Evolutionary conservation across 1,139 yeast genomes (phyloP).

Genomic region (Hansenula sp.): DNA sequence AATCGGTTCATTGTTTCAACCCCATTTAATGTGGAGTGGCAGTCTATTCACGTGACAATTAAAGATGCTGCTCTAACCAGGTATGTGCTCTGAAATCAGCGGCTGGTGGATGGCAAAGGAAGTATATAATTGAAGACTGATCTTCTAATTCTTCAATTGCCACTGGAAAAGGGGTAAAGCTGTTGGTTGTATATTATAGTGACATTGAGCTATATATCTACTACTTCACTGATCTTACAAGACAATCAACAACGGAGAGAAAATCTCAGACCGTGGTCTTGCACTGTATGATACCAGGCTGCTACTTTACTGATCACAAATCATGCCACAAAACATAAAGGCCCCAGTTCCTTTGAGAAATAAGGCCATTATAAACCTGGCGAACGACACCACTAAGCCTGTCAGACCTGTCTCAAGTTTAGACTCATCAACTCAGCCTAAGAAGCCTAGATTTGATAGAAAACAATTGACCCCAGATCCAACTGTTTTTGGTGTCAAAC

Average conservation of each 20-base stretch:
- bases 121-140: background rate
- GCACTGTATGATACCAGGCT: no score
- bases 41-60: no score
- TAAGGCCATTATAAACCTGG: constrained; percentile 4
- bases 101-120: background rate
- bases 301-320: background rate
- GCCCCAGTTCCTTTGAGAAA: constrained; percentile 23
- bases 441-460: constrained; percentile 5
- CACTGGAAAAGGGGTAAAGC: no score
- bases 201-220: no score
- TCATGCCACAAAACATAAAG: constrained; percentile 8
- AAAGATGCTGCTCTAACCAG: no score
- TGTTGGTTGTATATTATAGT: no score
- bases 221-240: no score
- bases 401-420: constrained; percentile 16
- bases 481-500: constrained; percentile 3
- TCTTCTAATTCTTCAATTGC: no score
- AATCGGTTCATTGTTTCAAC: no score
- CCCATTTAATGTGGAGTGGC: no score
- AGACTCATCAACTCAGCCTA: constrained; percentile 8
- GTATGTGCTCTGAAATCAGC: background rate
- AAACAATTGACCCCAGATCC: constrained; percentile 2
- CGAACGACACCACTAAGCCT: constrained; percentile 1
- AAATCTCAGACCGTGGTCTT: no score
- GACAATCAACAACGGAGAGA: no score